Evolutionary conservation across 2,329 filamentous ascomycete genomes (phyloP), one percentile per base, ranked within the genome.

Genomic region (Raffaelea arxii): DNA sequence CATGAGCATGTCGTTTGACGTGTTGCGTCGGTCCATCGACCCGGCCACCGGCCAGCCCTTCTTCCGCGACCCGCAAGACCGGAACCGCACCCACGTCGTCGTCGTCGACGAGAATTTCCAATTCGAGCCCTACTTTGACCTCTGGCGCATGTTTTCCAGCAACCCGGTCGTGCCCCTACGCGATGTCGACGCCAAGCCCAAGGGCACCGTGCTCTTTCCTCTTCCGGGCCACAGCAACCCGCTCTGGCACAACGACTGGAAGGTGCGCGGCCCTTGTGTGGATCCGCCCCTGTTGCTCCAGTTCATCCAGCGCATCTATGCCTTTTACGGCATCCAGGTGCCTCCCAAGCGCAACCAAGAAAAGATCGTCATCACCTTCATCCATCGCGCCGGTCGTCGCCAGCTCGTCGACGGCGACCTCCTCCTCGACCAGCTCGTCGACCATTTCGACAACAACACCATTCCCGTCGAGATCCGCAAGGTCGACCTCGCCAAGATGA

Each of bases 211-310:
- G 12, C 60, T 70, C 44, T 49, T 69, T 19, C 66, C 67, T 1
- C 53, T 70, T 3, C 53, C 67, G 4, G 67, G 67, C 39, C 62
- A 56, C 25, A 63, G 60, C 53, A 69, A 66, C 50, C 65, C 67
- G 2, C 55, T 68, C 18, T 70, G 67, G 67, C 59, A 65, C 47
- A 63, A 61, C 18, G 64, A 69, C 50, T 67, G 62, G 60, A 54
- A 57, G 5, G 48, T 57, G 10, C 54, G 56, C 16, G 48, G 32
- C 7, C 16, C 56, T 35, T 70, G 65, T 49, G 18, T 40, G 7
- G 48, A 57, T 9, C 59, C 61, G 1, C 51, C 56, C 14, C 53
- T 63, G 9, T 51, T 66, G 14, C 25, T 47, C n/a, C 58, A 59
- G 2, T 66, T 67, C 41, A 55, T 56, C 7, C 48, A 49, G 19